Conservation (phyloP, 768 basidiomycete species). For the Agaricus blazei region DNA sequence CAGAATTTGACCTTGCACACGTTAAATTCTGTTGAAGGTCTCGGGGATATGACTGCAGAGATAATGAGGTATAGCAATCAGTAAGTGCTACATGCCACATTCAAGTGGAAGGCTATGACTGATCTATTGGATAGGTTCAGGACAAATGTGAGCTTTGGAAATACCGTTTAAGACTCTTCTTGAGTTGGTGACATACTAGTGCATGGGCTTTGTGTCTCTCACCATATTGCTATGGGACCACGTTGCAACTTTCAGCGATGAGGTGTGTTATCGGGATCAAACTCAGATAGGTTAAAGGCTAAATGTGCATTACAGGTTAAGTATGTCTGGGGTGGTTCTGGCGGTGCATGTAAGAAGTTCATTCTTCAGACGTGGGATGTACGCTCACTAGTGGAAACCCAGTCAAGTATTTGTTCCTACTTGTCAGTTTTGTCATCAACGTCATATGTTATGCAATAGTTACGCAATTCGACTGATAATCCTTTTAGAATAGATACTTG, state of each 20-base stretch:
- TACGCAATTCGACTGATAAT: neutral
- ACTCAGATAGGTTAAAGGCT: neutral
- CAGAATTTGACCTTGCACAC: too few species aligned
- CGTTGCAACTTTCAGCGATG: slow-evolving; percentile 43
- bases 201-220: slow-evolving; percentile 46
- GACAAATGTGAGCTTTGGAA: neutral
- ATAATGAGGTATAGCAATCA: neutral
- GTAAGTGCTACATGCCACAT: neutral
- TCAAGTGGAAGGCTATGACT: neutral
- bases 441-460: too few species aligned
- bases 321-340: slow-evolving; percentile 46
- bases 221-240: slow-evolving; percentile 54
- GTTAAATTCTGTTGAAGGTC: too few species aligned
- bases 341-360: slow-evolving; percentile 33
- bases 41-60: too few species aligned
- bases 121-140: neutral
- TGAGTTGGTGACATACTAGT: slow-evolving; percentile 24
- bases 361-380: neutral
- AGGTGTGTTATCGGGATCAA: slow-evolving; percentile 15
- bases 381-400: neutral
- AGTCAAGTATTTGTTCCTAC: slow-evolving; percentile 40
- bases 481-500: slow-evolving; percentile 53
- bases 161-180: neutral
- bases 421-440: slow-evolving; percentile 21
- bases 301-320: slow-evolving; percentile 26